phyloP scores from a whole-genome alignment of 2,329 filamentous ascomycete species.

The Magnaporthales sp. region DNA sequence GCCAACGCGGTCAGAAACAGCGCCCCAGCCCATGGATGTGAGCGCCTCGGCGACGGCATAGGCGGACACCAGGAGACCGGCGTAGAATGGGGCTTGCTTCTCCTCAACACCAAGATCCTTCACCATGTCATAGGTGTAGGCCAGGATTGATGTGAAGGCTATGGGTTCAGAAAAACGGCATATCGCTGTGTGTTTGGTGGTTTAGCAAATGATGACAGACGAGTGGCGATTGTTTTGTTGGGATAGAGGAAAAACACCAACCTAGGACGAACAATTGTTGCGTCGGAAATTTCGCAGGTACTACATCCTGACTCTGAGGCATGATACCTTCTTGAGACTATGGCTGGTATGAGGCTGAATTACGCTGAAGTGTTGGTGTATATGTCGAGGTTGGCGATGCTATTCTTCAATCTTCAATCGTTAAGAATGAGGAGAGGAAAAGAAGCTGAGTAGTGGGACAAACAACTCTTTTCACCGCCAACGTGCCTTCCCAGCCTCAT shows the following conservation, averaged over 20 bases:
- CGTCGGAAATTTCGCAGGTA: slow-evolving; percentile 26
- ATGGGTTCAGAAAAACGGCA: slow-evolving; percentile 36
- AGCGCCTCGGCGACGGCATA: slow-evolving; percentile 33
- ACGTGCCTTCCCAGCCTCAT: neutral
- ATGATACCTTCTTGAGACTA: neutral
- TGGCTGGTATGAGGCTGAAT: neutral
- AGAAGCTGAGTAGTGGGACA: neutral
- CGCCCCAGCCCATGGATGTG: slow-evolving; percentile 32
- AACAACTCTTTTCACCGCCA: neutral
- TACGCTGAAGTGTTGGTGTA: too few relatives aligned
- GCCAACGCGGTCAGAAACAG: slow-evolving; percentile 29
- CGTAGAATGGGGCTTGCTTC: slow-evolving; percentile 36
- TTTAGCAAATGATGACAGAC: neutral
- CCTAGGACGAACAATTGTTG: slow-evolving; percentile 34
- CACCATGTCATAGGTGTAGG: slow-evolving; percentile 34
- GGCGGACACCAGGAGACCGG: slow-evolving; percentile 36
- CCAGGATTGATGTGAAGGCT: slow-evolving; percentile 35
- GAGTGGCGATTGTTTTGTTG: neutral
- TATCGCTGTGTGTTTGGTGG: slow-evolving; percentile 20
- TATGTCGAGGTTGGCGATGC: too few relatives aligned
- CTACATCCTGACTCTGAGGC: slow-evolving; percentile 3
- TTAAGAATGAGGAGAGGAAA: neutral
- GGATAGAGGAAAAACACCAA: slow-evolving; percentile 13
- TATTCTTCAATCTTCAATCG: neutral
- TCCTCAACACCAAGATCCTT: slow-evolving; percentile 27